Evolutionary conservation across 768 basidiomycete genomes (phyloP).

Genomic region (Serendipita sp.): DNA sequence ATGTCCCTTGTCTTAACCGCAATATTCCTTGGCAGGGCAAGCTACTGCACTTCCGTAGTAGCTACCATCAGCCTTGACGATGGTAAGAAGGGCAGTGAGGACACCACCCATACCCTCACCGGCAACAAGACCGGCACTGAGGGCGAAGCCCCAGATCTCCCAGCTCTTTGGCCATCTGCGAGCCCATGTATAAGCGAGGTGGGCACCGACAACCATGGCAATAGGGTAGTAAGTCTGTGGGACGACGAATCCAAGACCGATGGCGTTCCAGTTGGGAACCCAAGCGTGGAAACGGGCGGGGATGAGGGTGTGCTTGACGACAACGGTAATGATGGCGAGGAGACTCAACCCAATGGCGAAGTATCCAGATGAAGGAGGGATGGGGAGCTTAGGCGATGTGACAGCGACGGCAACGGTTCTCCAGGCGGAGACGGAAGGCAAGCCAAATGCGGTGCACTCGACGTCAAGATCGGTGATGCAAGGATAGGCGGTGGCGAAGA

Average conservation of each 20-base stretch:
- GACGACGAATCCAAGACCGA: slow-evolving; percentile 32
- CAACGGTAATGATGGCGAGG: slow-evolving; percentile 27
- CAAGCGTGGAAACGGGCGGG: slow-evolving; percentile 34
- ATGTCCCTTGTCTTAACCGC: background rate
- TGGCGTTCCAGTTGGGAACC: slow-evolving; percentile 41
- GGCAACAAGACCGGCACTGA: slow-evolving; percentile 38
- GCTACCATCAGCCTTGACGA: slow-evolving; percentile 34
- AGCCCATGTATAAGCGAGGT: slow-evolving; percentile 33
- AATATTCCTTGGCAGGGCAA: background rate
- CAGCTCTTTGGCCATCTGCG: slow-evolving; percentile 26
- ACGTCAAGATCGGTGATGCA: slow-evolving; percentile 27
- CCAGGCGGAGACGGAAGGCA: slow-evolving; percentile 42
- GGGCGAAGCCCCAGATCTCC: slow-evolving; percentile 44
- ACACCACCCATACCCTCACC: slow-evolving; percentile 49
- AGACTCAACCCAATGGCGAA: slow-evolving; percentile 39
- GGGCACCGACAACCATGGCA: slow-evolving; percentile 24
- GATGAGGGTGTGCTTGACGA: slow-evolving; percentile 30
- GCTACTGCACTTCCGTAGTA: background rate
- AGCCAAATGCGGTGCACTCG: slow-evolving; percentile 35
- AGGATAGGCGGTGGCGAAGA: slow-evolving; percentile 45
- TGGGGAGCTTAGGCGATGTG: slow-evolving; percentile 32
- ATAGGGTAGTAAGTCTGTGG: slow-evolving; percentile 30
- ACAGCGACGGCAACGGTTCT: slow-evolving; percentile 39
- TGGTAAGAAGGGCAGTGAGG: slow-evolving; percentile 36
- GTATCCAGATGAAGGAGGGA: slow-evolving; percentile 40